Percentiles rank a stretch among this genome's conserved stretches.
Conservation (phyloP, 2,329 filamentous ascomycete species). For the Colletotrichum abscissum region DNA sequence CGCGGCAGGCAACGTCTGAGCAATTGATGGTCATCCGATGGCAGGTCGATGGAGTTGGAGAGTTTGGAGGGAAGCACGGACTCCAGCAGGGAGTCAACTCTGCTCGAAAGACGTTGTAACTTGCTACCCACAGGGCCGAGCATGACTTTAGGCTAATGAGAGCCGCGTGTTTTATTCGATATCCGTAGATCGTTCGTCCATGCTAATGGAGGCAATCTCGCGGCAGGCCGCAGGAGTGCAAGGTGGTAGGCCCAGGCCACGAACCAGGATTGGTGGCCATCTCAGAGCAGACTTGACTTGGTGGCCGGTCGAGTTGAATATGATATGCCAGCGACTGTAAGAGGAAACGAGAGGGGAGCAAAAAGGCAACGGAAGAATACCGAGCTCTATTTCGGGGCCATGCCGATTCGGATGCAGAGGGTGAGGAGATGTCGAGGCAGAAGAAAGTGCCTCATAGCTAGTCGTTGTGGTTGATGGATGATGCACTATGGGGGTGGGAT, state of each 20-base stretch:
- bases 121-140: background rate
- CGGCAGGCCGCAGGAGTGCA: background rate
- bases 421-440: background rate
- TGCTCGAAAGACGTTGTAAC: background rate
- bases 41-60: background rate
- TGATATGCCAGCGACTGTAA: background rate
- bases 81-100: conserved; percentile 1
- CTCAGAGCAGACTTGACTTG: background rate
- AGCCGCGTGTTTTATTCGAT: conserved; percentile 14
- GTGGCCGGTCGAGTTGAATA: background rate
- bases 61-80: conserved; percentile 14
- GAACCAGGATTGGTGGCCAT: background rate
- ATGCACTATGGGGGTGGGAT: background rate
- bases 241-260: background rate
- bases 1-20: conserved; percentile 26
- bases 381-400: conserved; percentile 10
- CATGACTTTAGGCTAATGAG: conserved; percentile 29
- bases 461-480: background rate
- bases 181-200: background rate
- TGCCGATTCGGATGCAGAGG: background rate
- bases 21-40: conserved; percentile 25
- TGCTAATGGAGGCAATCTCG: too few relatives aligned
- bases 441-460: conserved; percentile 1
- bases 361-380: conserved; percentile 13
- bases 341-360: background rate